Base-by-base conservation (phyloP, 78 protist genomes). In the Diacronema lutheri region DNA sequence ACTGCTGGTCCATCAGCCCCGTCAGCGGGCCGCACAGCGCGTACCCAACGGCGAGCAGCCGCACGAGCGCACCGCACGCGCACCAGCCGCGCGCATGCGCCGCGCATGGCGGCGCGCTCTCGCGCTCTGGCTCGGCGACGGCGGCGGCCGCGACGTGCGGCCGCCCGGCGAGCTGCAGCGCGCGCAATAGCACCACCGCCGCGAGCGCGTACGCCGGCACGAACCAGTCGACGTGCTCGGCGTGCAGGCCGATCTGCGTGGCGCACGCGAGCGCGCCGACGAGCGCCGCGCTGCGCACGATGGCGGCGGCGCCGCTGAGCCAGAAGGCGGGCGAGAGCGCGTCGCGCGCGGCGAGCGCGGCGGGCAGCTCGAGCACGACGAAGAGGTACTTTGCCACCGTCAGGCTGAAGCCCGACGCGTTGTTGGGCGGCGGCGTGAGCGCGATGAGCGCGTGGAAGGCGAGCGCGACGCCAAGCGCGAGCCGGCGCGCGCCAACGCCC, bases 351-450 rank as follows among this genome's bases (percentile, higher is more conserved):
- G 3, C 50, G 50, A 37, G 44, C 44, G 10, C 31, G 23, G 1
- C 6, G n/a, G 21, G 23, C 31, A 12, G 21, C 35, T 29, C 72
- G 21, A 41, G 1, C 21, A 9, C 26, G 14, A 33, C 72, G 44
- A 65, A 65, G 40, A 33, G 41, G 72, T 33, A 65, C 21, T 65
- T 23, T 21, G 44, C 35, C 13, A 26, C 35, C 19, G 19, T 7
- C n/a, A 65, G 41, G 40, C 41, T 33, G 40, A 65, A 65, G 72
- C 26, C 44, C 11, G 13, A 9, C 19, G 72, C 72, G 21, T 33
- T 65, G 40, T 65, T 65, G 20, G 72, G 72, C 40, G 72, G 72
- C 0, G 72, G 72, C 72, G 72, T 65, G 44, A 65, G 72, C n/a
- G 20, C 72, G 72, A 65, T 21, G 35, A 29, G 44, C 14, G 14